phyloP scores from a whole-genome alignment of 1,284 basidiomycete genomes.

The Xerocomus cyaneibrunnescens region DNA sequence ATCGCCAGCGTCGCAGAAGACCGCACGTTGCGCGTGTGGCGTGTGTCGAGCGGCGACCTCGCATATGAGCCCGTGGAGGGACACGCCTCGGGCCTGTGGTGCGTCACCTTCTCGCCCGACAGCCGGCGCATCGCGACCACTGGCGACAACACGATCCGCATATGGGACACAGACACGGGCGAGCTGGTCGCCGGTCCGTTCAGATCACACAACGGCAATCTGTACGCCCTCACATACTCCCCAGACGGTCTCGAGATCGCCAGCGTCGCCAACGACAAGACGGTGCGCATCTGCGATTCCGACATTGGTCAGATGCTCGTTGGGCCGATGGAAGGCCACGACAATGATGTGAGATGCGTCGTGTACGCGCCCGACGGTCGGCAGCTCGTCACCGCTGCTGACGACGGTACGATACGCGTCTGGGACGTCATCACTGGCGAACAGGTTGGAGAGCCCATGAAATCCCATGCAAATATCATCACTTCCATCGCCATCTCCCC shows the following conservation, averaged over 20 bases:
- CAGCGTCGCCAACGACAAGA: constrained; percentile 33
- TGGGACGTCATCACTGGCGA: constrained; percentile 32
- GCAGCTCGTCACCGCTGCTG: constrained; percentile 28
- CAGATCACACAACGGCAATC: constrained; percentile 34
- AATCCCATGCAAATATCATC: constrained; percentile 30
- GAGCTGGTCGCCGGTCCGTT: constrained; percentile 28
- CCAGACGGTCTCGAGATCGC: constrained; percentile 35
- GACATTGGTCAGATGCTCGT: constrained; percentile 32
- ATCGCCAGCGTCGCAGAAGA: constrained; percentile 34
- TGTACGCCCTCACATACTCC: constrained; percentile 32
- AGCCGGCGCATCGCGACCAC: constrained; percentile 34
- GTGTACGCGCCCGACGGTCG: constrained; percentile 31
- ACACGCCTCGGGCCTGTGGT: constrained; percentile 31
- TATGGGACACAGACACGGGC: constrained; percentile 35
- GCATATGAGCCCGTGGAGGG: constrained; percentile 32
- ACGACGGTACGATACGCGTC: constrained; percentile 32
- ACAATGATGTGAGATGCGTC: constrained; percentile 33
- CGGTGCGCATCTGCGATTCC: constrained; percentile 33
- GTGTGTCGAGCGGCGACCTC: constrained; percentile 21
- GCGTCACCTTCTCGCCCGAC: constrained; percentile 34
- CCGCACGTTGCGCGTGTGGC: constrained; percentile 33
- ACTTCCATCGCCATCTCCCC: constrained; percentile 34
- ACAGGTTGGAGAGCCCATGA: constrained; percentile 34
- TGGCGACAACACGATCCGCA: constrained; percentile 34
- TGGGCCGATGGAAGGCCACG: constrained; percentile 30